Evolutionary conservation across 2,329 filamentous ascomycete genomes (phyloP).

Genomic region (Colletotrichum endophyticum): DNA sequence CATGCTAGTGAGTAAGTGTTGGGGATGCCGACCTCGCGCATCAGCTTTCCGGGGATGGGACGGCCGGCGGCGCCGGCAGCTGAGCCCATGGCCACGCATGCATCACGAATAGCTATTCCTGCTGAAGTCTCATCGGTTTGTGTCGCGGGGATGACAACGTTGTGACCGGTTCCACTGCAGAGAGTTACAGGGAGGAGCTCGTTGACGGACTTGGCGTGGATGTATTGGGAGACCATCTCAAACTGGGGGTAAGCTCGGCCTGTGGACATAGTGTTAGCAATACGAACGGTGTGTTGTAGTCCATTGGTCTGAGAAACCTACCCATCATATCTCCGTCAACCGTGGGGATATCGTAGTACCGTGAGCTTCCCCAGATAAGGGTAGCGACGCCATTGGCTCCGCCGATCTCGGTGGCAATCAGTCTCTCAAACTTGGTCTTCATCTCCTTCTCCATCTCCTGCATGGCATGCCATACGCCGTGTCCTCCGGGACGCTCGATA

Average conservation of each 20-base stretch:
- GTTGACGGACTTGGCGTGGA: constrained; percentile 31
- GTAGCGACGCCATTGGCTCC: constrained; percentile 55
- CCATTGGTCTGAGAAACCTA: neutral
- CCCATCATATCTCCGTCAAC: constrained; percentile 46
- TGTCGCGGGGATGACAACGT: constrained; percentile 24
- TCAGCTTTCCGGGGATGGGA: constrained; percentile 34
- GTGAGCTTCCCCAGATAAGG: constrained; percentile 40
- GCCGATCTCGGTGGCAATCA: constrained; percentile 45
- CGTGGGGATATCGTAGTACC: constrained; percentile 36
- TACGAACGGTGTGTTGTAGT: constrained; percentile 27
- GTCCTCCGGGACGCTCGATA: constrained; percentile 21
- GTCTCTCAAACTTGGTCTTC: constrained; percentile 6
- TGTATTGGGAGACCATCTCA: constrained; percentile 31
- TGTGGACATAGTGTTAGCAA: neutral
- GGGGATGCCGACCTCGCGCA: constrained; percentile 35
- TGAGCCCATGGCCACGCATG: constrained; percentile 31
- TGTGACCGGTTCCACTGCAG: constrained; percentile 26
- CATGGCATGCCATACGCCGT: constrained; percentile 21
- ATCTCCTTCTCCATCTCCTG: constrained; percentile 14
- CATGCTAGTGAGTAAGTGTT: constrained; percentile 42
- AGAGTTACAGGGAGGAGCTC: constrained; percentile 27
- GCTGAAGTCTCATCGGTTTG: constrained; percentile 23
- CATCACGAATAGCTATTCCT: constrained; percentile 26
- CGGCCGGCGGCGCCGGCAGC: constrained; percentile 37
- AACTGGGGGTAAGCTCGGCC: constrained; percentile 30